Conservation (phyloP, 1,139 yeast genomes). For the Saccharomyces hybrid region DNA sequence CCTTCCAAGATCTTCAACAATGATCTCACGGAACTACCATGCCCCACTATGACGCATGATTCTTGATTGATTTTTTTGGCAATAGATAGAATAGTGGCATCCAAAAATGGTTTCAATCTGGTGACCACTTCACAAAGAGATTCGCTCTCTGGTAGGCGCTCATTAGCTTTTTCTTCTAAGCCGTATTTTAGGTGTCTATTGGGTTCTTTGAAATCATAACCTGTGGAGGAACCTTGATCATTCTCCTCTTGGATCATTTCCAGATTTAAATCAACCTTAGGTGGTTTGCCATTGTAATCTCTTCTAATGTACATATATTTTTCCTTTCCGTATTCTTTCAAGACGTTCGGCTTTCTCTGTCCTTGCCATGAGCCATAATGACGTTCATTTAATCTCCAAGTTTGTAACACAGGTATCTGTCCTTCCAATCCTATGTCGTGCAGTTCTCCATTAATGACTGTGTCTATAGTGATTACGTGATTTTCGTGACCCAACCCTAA, state of each 20-base stretch:
- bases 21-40: slow-evolving; percentile 69
- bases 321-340: slow-evolving; percentile 47
- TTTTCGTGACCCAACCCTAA: slow-evolving; percentile 28
- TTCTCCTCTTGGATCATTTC: slow-evolving; percentile 29
- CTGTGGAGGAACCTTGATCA: slow-evolving; percentile 27
- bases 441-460: slow-evolving; percentile 7
- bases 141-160: slow-evolving; percentile 54
- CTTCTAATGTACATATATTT: slow-evolving; percentile 61
- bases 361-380: slow-evolving; percentile 78
- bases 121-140: slow-evolving; percentile 59
- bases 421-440: slow-evolving; percentile 5
- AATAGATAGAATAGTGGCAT: slow-evolving; percentile 37
- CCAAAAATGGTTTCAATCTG: slow-evolving; percentile 51
- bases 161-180: slow-evolving; percentile 35
- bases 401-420: slow-evolving; percentile 28
- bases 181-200: slow-evolving; percentile 29
- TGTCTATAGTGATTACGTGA: slow-evolving; percentile 17
- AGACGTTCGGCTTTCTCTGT: slow-evolving; percentile 46
- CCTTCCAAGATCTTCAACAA: slow-evolving; percentile 50
- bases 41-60: slow-evolving; percentile 58
- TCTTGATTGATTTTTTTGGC: slow-evolving; percentile 36
- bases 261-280: slow-evolving; percentile 35
- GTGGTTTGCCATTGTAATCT: slow-evolving; percentile 62
- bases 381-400: slow-evolving; percentile 71
- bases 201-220: slow-evolving; percentile 32